Conservation (phyloP, 2,329 filamentous ascomycete genomes). For the Fusarium napiforme region DNA sequence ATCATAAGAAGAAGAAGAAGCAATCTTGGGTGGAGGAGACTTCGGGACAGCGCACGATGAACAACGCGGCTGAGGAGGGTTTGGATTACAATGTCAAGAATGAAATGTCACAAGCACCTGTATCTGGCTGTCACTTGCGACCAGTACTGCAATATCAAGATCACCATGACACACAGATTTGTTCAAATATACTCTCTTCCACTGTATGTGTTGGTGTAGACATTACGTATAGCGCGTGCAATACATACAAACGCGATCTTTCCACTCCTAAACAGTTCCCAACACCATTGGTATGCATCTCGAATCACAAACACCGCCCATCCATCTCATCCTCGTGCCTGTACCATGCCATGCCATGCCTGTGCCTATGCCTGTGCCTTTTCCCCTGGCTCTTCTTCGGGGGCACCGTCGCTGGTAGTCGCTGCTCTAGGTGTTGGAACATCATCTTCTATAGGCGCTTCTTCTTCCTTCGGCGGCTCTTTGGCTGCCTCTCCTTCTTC, state of each 20-base stretch:
- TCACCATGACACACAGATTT: constrained; percentile 8
- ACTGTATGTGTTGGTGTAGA: constrained; percentile 48
- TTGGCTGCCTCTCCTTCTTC: constrained; percentile 29
- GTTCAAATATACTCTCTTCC: constrained; percentile 34
- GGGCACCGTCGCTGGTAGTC: constrained; percentile 23
- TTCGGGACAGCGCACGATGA: neutral
- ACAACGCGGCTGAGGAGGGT: neutral
- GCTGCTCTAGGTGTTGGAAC: constrained; percentile 34
- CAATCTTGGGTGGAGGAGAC: neutral
- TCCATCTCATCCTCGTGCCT: constrained; percentile 38
- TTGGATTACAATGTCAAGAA: neutral
- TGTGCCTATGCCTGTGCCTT: constrained; percentile 17
- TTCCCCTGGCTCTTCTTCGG: constrained; percentile 33
- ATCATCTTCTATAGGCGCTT: constrained; percentile 28
- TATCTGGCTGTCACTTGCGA: neutral
- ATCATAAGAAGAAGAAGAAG: neutral
- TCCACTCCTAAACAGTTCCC: constrained; percentile 26
- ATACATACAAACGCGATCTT: constrained; percentile 40
- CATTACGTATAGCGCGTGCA: constrained; percentile 51
- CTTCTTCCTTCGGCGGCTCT: constrained; percentile 24
- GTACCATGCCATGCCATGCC: constrained; percentile 31
- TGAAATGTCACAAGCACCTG: too few relatives aligned
- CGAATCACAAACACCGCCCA: constrained; percentile 29
- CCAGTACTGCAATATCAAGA: neutral
- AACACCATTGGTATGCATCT: constrained; percentile 42